Evolutionary conservation across 352 stramenopile genomes (phyloP), one percentile per base, ranked within the genome.

Genomic region (Globisporangium emineosum): DNA sequence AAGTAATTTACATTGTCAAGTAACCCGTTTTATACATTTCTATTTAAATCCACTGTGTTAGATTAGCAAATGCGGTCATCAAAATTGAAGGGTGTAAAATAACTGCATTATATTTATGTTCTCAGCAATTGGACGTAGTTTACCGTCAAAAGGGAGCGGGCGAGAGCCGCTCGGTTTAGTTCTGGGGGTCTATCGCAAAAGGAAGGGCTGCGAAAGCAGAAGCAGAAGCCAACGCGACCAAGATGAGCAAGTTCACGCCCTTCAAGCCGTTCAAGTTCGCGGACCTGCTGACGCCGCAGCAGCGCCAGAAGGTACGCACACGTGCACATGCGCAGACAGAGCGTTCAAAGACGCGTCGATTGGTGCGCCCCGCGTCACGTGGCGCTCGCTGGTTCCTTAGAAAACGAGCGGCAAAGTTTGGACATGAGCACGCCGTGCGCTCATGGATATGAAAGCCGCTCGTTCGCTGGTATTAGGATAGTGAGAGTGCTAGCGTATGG

Each of bases 211-310:
- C 65, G 33, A 50, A n/a, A 51, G 58, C 29, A 64, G 15, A 60
- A 59, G 42, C 49, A 53, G 57, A 17, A 32, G 32, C 68, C 27
- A 27, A n/a, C 52, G 33, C 47, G 71, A 45, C 47, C 40, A 81
- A 32, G 58, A 93, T 88, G 78, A 93, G 78, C 79, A 82, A 87
- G 71, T 94, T 81, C 81, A 78, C 91, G 73, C 86, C 86, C 30
- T 94, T 93, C 70, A 88, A 91, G 71, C 83, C 81, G 70, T 93
- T 91, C 70, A 69, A 78, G 73, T 90, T 89, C 72, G 70, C 87
- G 71, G 79, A 84, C 29, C 71, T 92, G 56, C 73, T 94, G 70
- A 79, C 83, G 50, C 73, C 74, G 19, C 74, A 83, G 51, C 66
- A 91, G 60, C 86, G 86, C 57, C 74, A 89, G 71, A 89, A 88